Evolutionary conservation across 2,329 filamentous ascomycete species (phyloP), one percentile per base, ranked within the genome.

Genomic region (Verticillium dahliae): DNA sequence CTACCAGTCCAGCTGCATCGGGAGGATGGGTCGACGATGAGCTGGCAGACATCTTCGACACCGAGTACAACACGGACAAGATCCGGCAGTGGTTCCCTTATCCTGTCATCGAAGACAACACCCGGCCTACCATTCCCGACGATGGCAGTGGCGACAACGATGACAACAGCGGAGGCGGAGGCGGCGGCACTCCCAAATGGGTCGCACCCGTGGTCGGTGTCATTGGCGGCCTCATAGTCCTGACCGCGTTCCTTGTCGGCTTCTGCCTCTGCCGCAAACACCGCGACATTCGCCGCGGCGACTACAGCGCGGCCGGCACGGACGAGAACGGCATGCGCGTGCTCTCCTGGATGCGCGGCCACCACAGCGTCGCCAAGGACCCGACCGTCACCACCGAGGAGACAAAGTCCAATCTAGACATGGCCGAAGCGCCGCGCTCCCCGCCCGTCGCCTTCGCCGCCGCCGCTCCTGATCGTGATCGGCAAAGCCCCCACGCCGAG

Each of bases 61-160:
- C 75, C 0, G 65, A 75, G 4, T 91, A 91, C 66, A 74, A 82
- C 4, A 80, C 76, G 7, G 74, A 76, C 4, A 87, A 84, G 66
- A 82, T 90, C 54, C 76, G 74, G 6, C 81, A 76, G 0, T 88
- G 81, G 69, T 90, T 85, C 67, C 87, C 88, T 0, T 91, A 90
- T 65, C 67, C 71, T 9, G 68, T 75, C 3, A 69, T 67, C 7
- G 73, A 57, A 67, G 67, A 45, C 71, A 72, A 18, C 66, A 71
- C 55, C 67, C 68, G 57, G 58, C 64, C 69, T 56, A 56, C 41
- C 63, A 38, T 58, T 64, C 15, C 58, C 3, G 60, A 60, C 6
- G 39, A 61, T 1, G 65, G 45, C 4, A 60, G 67, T 6, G 63
- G 39, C 22, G 38, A 56, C 18, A 41, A 39, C 10, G 58, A 59